phyloP scores from a whole-genome alignment of 2,329 filamentous ascomycete genomes.

The Pyricularia sp. region DNA sequence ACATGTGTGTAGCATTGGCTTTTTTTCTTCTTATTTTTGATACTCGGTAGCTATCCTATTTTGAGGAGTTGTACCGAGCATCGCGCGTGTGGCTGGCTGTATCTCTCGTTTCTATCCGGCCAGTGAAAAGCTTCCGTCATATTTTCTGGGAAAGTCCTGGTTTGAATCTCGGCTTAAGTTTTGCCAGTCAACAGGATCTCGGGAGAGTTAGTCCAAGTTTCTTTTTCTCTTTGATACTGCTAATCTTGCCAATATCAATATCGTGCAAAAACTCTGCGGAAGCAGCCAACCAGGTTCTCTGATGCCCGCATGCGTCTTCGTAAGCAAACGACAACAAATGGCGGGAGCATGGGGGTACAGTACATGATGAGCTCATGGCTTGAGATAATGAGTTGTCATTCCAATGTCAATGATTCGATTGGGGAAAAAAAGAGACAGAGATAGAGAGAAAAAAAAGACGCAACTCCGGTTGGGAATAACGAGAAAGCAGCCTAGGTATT shows the following conservation, averaged over 20 bases:
- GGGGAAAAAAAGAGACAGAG: neutral
- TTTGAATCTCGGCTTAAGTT: neutral
- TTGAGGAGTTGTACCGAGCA: neutral
- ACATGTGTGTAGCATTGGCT: neutral
- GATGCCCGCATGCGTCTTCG: neutral
- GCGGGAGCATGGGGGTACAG: neutral
- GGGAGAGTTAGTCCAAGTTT: neutral
- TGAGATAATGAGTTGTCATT: neutral
- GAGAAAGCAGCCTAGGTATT: neutral
- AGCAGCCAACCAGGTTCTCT: neutral
- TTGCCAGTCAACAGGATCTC: neutral
- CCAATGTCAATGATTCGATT: neutral
- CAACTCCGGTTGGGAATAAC: neutral
- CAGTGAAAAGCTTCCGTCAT: neutral
- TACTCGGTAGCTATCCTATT: neutral
- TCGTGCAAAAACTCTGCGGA: neutral
- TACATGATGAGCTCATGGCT: neutral
- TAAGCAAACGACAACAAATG: neutral
- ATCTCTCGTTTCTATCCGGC: neutral
- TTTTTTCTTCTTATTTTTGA: too few species aligned
- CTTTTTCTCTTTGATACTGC: neutral
- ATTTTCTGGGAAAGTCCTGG: neutral
- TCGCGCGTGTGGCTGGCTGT: too few species aligned
- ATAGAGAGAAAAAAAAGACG: neutral
- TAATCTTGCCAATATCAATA: neutral